Conservation (phyloP, 768 basidiomycete species). For the Antrodiella citrinella region DNA sequence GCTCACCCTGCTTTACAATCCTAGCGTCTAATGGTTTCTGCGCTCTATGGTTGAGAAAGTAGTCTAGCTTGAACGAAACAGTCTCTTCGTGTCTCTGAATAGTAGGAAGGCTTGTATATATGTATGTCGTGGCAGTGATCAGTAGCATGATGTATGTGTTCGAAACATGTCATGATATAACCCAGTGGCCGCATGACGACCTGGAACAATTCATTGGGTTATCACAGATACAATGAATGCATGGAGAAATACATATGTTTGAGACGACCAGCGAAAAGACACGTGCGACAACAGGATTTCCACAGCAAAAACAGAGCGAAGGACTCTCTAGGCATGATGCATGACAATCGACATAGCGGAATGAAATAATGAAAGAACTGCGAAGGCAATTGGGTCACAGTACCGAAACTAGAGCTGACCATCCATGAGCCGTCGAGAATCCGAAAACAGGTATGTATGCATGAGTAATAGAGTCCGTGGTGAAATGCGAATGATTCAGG, state of each 20-base stretch:
- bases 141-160: no score
- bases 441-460: not conserved
- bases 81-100: no score
- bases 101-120: no score
- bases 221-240: not conserved
- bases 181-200: not conserved
- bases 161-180: not conserved
- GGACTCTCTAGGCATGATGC: not conserved
- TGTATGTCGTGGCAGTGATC: no score
- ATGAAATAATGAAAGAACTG: not conserved
- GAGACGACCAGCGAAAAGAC: not conserved
- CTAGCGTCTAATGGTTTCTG: no score
- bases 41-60: no score
- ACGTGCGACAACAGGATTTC: not conserved
- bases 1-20: conserved; percentile 8
- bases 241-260: not conserved
- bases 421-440: not conserved
- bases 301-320: not conserved
- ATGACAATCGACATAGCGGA: not conserved
- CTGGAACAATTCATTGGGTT: not conserved
- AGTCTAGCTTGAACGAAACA: no score
- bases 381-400: not conserved
- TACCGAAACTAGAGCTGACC: not conserved
- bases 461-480: not conserved
- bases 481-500: conserved; percentile 5